phyloP scores from a whole-genome alignment of 129 eudicot species.

The Helichrysum umbraculigerum region DNA sequence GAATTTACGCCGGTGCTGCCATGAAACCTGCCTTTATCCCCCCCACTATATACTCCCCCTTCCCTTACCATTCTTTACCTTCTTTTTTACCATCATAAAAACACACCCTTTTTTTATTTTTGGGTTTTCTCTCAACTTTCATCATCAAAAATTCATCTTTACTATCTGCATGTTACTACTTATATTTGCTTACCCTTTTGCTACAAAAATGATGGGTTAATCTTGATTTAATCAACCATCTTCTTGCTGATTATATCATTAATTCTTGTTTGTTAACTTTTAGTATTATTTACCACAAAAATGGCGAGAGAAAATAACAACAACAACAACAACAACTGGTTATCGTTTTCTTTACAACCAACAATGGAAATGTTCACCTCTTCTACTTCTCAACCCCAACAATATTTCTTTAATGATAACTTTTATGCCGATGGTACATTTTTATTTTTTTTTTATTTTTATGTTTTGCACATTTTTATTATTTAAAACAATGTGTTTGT shows the following conservation, averaged over 20 bases:
- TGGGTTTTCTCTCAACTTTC: constrained; percentile 23
- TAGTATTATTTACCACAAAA: neutral
- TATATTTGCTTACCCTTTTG: no score
- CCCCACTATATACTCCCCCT: constrained; percentile 30
- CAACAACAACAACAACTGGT: constrained; percentile 40
- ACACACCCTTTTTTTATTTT: neutral
- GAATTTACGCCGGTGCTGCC: constrained; percentile 38
- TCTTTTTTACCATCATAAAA: constrained; percentile 28
- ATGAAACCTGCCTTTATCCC: constrained; percentile 31
- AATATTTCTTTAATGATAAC: constrained; percentile 63
- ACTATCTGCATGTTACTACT: constrained; percentile 15
- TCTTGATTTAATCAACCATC: neutral
- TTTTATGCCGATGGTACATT: constrained; percentile 47
- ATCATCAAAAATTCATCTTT: neutral
- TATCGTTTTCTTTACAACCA: constrained; percentile 54
- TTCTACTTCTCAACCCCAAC: constrained; percentile 39
- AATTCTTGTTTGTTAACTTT: neutral
- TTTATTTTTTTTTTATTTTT: no score
- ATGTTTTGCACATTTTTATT: no score
- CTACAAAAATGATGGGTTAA: neutral
- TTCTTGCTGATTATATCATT: neutral
- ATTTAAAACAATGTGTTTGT: no score
- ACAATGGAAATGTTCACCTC: constrained; percentile 63
- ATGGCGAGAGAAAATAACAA: constrained; percentile 63
- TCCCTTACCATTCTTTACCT: neutral